Percentiles rank a stretch among this genome's conserved stretches.
Conservation (phyloP, 257 asterid species). For the Nicotiana noctiflora region DNA sequence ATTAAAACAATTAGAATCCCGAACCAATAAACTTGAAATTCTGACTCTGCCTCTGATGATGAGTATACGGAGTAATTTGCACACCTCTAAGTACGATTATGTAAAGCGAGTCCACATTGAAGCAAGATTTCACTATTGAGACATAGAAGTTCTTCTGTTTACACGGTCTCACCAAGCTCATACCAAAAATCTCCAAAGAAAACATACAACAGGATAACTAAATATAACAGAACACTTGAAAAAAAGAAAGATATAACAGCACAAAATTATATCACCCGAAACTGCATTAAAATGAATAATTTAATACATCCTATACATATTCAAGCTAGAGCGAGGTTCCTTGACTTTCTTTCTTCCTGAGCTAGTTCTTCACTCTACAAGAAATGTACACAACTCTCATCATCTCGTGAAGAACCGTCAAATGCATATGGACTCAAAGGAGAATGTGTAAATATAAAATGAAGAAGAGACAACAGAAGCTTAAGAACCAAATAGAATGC, state of each 20-base stretch:
- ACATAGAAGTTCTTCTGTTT: background rate
- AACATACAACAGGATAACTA: background rate
- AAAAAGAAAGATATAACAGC: background rate
- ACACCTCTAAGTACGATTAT: too few relatives aligned
- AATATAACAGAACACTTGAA: background rate
- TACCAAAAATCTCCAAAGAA: background rate
- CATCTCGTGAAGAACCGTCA: constrained; percentile 9
- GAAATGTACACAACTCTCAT: constrained; percentile 21
- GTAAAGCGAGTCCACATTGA: background rate
- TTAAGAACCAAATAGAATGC: background rate
- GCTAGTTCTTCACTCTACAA: constrained; percentile 18
- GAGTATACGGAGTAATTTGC: too few relatives aligned
- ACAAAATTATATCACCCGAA: background rate
- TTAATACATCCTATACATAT: background rate
- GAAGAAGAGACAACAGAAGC: constrained; percentile 7
- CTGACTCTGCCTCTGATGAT: too few relatives aligned
- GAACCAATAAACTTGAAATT: too few relatives aligned
- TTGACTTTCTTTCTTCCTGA: background rate
- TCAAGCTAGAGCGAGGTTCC: constrained; percentile 1
- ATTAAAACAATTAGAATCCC: too few relatives aligned
- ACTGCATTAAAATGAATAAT: background rate
- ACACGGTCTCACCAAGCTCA: background rate
- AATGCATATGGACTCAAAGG: constrained; percentile 14
- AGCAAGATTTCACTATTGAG: background rate
- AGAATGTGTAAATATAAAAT: constrained; percentile 8